Evolutionary conservation across 352 stramenopile species (phyloP).

Genomic region (Saprolegnia parasitica): DNA sequence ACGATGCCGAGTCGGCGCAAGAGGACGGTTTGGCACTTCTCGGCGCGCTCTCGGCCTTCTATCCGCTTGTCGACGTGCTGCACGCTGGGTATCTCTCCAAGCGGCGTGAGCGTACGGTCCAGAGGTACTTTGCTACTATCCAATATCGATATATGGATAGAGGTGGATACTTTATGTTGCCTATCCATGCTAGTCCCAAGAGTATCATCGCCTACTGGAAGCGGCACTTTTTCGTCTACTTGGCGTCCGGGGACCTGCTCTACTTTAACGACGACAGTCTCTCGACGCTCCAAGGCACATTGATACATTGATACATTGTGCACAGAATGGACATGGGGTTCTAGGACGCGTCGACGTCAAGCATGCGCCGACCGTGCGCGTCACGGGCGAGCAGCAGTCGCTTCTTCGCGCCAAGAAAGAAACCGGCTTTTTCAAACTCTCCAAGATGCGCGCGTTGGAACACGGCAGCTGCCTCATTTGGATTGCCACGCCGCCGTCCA

Average conservation of each 20-base stretch:
- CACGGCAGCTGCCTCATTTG: conserved; percentile 66
- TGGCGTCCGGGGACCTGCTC: conserved; percentile 64
- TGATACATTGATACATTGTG: background rate
- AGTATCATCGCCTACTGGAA: conserved; percentile 86
- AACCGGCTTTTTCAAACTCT: conserved; percentile 68
- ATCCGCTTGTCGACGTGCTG: conserved; percentile 59
- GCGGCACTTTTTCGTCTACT: conserved; percentile 71
- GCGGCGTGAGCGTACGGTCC: conserved; percentile 61
- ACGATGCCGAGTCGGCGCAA: conserved; percentile 57
- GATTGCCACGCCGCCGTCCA: conserved; percentile 77
- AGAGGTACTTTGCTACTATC: conserved; percentile 32
- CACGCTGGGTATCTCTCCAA: conserved; percentile 73
- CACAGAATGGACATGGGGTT: background rate
- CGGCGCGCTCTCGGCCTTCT: conserved; percentile 70
- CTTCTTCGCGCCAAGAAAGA: conserved; percentile 73
- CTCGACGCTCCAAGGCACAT: conserved; percentile 47
- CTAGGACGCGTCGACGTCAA: conserved; percentile 59
- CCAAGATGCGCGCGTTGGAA: conserved; percentile 49
- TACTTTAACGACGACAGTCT: conserved; percentile 77
- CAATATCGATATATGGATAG: background rate
- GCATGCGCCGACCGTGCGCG: conserved; percentile 68
- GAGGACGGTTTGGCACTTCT: conserved; percentile 71
- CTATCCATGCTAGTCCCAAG: conserved; percentile 37
- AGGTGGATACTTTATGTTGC: background rate
- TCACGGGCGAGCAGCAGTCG: conserved; percentile 51